These are phyloP conservation scores for Saxophila tyrrhenica DNA, from an alignment of 495 filamentous ascomycete genomes.

Conservation along the genomic window DNA sequence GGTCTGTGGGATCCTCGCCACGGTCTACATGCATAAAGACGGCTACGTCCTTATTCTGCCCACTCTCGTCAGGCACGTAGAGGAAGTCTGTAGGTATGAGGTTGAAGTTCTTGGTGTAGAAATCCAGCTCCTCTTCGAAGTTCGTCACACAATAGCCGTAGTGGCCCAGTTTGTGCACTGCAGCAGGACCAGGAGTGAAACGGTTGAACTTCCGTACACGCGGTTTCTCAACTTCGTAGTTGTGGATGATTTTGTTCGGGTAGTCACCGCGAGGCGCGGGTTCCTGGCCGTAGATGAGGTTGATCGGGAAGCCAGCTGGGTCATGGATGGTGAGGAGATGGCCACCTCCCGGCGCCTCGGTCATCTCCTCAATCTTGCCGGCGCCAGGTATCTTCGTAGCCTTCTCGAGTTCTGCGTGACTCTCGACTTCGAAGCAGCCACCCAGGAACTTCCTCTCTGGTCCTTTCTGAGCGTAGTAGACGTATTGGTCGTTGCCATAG, in stretches of 20 bases:
- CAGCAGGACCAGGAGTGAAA: constrained; percentile 47
- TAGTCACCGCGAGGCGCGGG: constrained; percentile 31
- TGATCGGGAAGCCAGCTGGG: constrained; percentile 47
- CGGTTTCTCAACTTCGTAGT: constrained; percentile 34
- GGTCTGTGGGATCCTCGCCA: constrained; percentile 50
- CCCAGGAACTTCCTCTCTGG: constrained; percentile 30
- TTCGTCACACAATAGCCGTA: constrained; percentile 54
- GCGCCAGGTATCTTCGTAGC: constrained; percentile 18
- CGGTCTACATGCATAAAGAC: constrained; percentile 56
- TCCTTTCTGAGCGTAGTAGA: constrained; percentile 31
- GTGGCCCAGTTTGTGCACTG: constrained; percentile 64
- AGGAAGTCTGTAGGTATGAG: constrained; percentile 45
- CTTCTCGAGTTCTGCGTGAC: constrained; percentile 28
- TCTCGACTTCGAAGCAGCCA: constrained; percentile 29
- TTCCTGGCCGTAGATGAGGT: constrained; percentile 46
- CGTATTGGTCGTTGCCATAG: constrained; percentile 30
- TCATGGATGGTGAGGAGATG: constrained; percentile 46
- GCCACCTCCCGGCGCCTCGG: constrained; percentile 47
- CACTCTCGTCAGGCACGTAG: constrained; percentile 30
- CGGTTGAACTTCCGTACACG: constrained; percentile 27
- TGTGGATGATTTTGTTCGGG: constrained; percentile 39
- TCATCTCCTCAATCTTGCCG: constrained; percentile 37
- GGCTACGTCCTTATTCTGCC: constrained; percentile 39
- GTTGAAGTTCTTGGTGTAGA: constrained; percentile 60
- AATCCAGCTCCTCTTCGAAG: constrained; percentile 45